Base-by-base conservation (phyloP, 305 asterid species). In the Fraxinus dipetala region DNA sequence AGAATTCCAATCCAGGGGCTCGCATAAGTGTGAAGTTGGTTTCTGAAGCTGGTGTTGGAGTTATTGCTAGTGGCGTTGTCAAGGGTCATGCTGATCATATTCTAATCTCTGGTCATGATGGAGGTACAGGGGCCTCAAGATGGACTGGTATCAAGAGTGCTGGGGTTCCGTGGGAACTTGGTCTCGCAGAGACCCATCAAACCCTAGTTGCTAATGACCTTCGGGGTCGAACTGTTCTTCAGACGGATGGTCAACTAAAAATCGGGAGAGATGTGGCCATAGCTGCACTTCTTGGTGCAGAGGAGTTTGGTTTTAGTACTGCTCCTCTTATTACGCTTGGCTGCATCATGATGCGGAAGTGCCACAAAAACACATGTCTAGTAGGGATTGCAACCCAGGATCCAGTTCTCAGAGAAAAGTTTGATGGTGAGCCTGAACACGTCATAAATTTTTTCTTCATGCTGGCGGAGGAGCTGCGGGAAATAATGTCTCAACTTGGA, bases 1-100 rank as follows among this genome's bases (percentile, higher is more conserved):
- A 96, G 99, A 96, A 96, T 83, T 95, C 99, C 61, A 96, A 96
- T 87, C 99, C 99, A 0, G 89, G 88, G 79, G 99, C 98, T 81
- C 99, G 99, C 69, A 82, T 96, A 84, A 96, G 99, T 84, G 99
- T 96, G 87, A 96, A 96, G 88, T 87, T 96, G 86, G 99, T 96
- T 80, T 96, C 99, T 79, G 99, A 96, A 91, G 99, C 99, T 76
- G 99, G 99, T 70, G 99, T 96, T 80, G 99, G 99, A 75, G 99
- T 96, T 59, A 96, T 96, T 80, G 99, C 99, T 74, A 91, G 97
- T 10, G 99, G 99, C 69, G 99, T 96, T 75, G 99, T 96, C 11
- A 96, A 96, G 85, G 99, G 99, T 56, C 99, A 96, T 34, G 99
- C 99, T n/a, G 99, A 96, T 80, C 99, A 96, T 76, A 91, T 96